phyloP scores from a whole-genome alignment of 345 rosid genomes.

The Eucalyptus sp. region DNA sequence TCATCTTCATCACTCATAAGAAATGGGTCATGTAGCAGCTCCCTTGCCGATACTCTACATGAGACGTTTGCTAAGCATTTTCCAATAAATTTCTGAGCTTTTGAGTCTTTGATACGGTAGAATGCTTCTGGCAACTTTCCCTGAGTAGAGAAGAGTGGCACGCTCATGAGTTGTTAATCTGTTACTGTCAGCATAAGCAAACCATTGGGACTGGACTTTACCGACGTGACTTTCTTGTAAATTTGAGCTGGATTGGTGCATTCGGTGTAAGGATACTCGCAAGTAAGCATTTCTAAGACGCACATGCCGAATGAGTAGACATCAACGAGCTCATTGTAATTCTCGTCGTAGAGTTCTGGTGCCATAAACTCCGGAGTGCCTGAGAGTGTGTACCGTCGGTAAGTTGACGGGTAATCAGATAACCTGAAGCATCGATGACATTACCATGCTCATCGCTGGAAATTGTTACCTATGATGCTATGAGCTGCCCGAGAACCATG shows the following conservation, averaged over 20 bases:
- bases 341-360: conserved; percentile 89
- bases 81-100: conserved; percentile 56
- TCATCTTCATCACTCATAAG: conserved; percentile 24
- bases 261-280: conserved; percentile 78
- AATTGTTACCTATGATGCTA: conserved; percentile 58
- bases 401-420: background rate
- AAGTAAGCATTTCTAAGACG: conserved; percentile 80
- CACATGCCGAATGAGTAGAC: conserved; percentile 96
- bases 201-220: conserved; percentile 1
- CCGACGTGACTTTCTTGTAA: conserved; percentile 91
- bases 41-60: conserved; percentile 61
- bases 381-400: background rate
- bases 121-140: conserved; percentile 84
- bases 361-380: conserved; percentile 99
- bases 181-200: background rate
- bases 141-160: conserved; percentile 12
- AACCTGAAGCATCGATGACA: background rate
- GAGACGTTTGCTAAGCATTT: conserved; percentile 69
- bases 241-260: conserved; percentile 90
- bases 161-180: background rate
- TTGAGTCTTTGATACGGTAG: conserved; percentile 40
- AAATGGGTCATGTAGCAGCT: conserved; percentile 66
- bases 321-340: conserved; percentile 83
- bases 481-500: conserved; percentile 62
- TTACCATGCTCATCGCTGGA: background rate